Evolutionary conservation across 345 rosid species (phyloP).

Genomic region (Populus nigra): DNA sequence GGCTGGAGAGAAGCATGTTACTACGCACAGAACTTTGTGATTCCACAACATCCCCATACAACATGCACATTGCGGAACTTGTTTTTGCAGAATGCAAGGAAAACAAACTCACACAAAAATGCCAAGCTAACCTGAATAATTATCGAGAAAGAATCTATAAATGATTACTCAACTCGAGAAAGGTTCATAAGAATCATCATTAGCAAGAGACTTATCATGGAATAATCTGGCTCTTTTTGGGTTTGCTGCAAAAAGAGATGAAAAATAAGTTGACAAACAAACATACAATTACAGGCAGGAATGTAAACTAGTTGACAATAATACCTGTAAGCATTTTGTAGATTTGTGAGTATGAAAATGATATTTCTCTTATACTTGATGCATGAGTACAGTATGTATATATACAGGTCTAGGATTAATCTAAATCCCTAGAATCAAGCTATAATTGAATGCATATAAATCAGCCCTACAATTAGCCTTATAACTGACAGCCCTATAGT

Average conservation of each 20-base stretch:
- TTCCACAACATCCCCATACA: background rate
- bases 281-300: background rate
- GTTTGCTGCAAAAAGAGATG: constrained; percentile 57
- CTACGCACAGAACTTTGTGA: background rate
- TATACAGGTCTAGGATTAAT: too few relatives aligned
- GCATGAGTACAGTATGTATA: too few relatives aligned
- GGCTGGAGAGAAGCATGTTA: too few relatives aligned
- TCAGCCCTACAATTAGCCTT: too few relatives aligned
- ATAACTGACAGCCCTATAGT: too few relatives aligned
- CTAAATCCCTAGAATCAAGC: too few relatives aligned
- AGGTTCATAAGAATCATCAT: constrained; percentile 86
- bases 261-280: constrained; percentile 20
- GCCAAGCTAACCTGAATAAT: background rate
- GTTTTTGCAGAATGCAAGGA: background rate
- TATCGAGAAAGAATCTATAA: background rate
- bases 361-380: too few relatives aligned
- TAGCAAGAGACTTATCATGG: constrained; percentile 72
- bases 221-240: constrained; percentile 87
- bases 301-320: background rate
- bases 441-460: too few relatives aligned
- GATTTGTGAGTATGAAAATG: too few relatives aligned
- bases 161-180: constrained; percentile 74
- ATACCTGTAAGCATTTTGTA: constrained; percentile 67
- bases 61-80: background rate
- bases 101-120: background rate